Evolutionary conservation across 768 basidiomycete species (phyloP), one percentile per base, ranked within the genome.

Genomic region (Peribolospora baueri): DNA sequence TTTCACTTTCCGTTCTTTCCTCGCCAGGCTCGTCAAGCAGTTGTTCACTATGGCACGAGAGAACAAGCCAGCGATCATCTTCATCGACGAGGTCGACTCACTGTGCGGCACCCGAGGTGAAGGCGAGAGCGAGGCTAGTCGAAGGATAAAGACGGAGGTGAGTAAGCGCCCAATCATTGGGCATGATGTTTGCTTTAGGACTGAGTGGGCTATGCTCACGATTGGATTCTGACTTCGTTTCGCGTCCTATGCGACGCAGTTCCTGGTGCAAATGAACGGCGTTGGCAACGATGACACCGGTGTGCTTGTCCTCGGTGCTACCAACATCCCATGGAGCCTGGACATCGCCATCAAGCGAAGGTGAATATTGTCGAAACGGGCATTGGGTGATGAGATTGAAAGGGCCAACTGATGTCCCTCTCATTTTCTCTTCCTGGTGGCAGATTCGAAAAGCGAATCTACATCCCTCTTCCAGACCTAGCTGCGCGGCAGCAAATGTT

Each of bases 81-180:
- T 98, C 67, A 84, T 98, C 64, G 93, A 98, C 65, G 93, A 97
- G 67, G 84, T 98, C 48, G 93, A 98, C 68, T 95, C 91, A 7
- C 72, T 98, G 52, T 84, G 88, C 5, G 86, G 93, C 1, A 82
- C 87, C 25, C 77, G 93, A 62, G 90, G 83, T 56, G 93, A 97
- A 67, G 82, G 82, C n/a, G 91, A 97, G 67, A 87, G 84, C 0
- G 93, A 97, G 65, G 93, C 91, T 4, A 84, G 84, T n/a, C 71
- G 90, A 60, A 76, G 91, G 42, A 95, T 97, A 66, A 97, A 95
- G 74, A 95, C 91, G 0, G 91, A 95, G 68, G 91, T 70, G 58
- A 25, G 25, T 38, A 39, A 1, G n/a, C 42, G 7, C 11, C 11
- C 6, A 13, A 7, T 46, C 14, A 48, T 2, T 11, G 8, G 1